These are phyloP conservation scores for Xerocomus potaroensis DNA, from an alignment of 768 basidiomycete genomes.

Conservation along the genomic window DNA sequence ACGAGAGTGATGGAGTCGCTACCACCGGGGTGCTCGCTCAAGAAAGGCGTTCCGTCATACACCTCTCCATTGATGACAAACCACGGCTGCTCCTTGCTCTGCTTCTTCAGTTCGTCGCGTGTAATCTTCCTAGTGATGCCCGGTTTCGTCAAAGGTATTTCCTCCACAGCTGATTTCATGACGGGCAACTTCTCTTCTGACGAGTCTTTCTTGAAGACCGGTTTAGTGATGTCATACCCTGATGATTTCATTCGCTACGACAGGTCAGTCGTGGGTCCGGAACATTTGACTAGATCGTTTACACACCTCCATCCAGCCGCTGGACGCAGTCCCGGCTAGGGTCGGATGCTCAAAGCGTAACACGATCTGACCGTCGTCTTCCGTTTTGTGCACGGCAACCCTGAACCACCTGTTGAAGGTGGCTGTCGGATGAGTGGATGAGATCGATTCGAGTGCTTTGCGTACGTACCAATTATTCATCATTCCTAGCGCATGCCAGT, in stretches of 20 bases:
- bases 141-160: slow-evolving; percentile 43
- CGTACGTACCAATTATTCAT: slow-evolving; percentile 46
- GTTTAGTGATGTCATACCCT: slow-evolving; percentile 41
- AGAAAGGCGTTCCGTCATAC: slow-evolving; percentile 48
- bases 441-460: neutral
- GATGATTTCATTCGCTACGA: slow-evolving; percentile 40
- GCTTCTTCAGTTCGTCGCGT: slow-evolving; percentile 38
- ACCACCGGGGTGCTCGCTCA: slow-evolving; percentile 58
- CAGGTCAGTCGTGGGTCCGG: neutral
- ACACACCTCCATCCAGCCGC: slow-evolving; percentile 58
- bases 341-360: slow-evolving; percentile 60
- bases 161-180: slow-evolving; percentile 2
- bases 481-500: slow-evolving; percentile 57
- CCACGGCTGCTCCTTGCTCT: slow-evolving; percentile 39
- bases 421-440: neutral
- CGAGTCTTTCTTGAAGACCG: slow-evolving; percentile 29
- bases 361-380: slow-evolving; percentile 18
- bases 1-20: slow-evolving; percentile 49
- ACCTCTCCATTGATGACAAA: slow-evolving; percentile 54
- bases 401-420: slow-evolving; percentile 47
- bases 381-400: slow-evolving; percentile 41
- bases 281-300: neutral
- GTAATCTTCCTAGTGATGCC: slow-evolving; percentile 43
- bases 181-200: neutral
- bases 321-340: slow-evolving; percentile 40